Evolutionary conservation across 768 basidiomycete species (phyloP).

Genomic region (Boletus rubescentipes): DNA sequence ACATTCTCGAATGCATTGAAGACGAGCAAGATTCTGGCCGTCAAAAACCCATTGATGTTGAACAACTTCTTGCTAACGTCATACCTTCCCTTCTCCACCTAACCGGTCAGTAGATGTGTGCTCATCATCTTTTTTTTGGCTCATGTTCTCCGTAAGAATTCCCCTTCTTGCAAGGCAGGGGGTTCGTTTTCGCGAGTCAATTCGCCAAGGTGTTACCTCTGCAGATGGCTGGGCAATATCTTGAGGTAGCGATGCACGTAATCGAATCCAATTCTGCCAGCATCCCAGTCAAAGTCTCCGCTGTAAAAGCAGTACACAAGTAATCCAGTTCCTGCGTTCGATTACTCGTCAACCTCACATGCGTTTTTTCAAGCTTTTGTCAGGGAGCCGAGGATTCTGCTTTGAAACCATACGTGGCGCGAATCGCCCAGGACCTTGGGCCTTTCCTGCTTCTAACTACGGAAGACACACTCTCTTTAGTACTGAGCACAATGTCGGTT

Average conservation of each 20-base stretch:
- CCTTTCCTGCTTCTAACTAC: slow-evolving; percentile 79
- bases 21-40: slow-evolving; percentile 68
- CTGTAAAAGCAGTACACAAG: slow-evolving; percentile 93
- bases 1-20: slow-evolving; percentile 72
- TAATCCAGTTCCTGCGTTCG: slow-evolving; percentile 37
- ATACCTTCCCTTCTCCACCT: slow-evolving; percentile 75
- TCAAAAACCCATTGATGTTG: slow-evolving; percentile 72
- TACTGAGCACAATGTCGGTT: slow-evolving; percentile 82
- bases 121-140: not conserved
- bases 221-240: slow-evolving; percentile 77
- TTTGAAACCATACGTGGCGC: slow-evolving; percentile 61
- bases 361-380: slow-evolving; percentile 57
- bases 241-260: slow-evolving; percentile 83
- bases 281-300: slow-evolving; percentile 91
- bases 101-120: slow-evolving; percentile 50
- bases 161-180: slow-evolving; percentile 93
- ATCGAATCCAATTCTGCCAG: slow-evolving; percentile 70
- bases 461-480: slow-evolving; percentile 86
- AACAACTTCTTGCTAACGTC: slow-evolving; percentile 69
- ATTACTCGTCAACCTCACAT: slow-evolving; percentile 2
- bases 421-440: slow-evolving; percentile 77
- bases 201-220: slow-evolving; percentile 73
- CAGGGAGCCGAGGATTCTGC: slow-evolving; percentile 56
- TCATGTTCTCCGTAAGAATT: slow-evolving; percentile 47
- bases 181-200: slow-evolving; percentile 92